Conservation (phyloP, 2,329 filamentous ascomycete genomes). For the Cladosporium sp. region DNA sequence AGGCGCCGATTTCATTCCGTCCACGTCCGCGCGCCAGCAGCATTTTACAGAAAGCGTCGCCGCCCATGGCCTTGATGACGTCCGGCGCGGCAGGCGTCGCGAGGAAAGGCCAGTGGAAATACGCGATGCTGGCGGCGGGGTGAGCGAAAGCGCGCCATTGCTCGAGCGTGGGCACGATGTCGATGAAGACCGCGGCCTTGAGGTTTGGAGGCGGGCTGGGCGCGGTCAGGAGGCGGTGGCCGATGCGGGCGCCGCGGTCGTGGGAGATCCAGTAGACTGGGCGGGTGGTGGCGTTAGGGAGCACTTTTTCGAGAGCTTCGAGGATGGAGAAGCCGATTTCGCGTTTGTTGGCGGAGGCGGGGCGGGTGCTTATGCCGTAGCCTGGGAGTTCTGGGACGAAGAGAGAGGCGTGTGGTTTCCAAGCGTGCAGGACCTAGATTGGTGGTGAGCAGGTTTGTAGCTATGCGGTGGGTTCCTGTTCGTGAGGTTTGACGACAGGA, state of each 20-base stretch:
- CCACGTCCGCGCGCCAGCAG: slow-evolving; percentile 38
- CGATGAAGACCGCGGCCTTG: slow-evolving; percentile 46
- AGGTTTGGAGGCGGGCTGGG: slow-evolving; percentile 40
- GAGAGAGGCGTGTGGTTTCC: slow-evolving; percentile 45
- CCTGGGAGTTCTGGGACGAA: slow-evolving; percentile 53
- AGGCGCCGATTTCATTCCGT: slow-evolving; percentile 34
- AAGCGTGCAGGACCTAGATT: slow-evolving; percentile 38
- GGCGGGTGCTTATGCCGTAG: slow-evolving; percentile 48
- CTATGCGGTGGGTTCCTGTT: background rate
- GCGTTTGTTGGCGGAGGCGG: slow-evolving; percentile 43
- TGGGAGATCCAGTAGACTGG: slow-evolving; percentile 52
- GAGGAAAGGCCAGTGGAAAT: slow-evolving; percentile 57
- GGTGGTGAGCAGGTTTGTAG: slow-evolving; percentile 7
- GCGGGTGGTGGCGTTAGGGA: slow-evolving; percentile 33
- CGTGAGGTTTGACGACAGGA: background rate
- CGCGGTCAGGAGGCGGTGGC: slow-evolving; percentile 53
- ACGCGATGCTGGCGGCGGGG: slow-evolving; percentile 41
- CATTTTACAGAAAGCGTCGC: slow-evolving; percentile 42
- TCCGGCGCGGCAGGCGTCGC: slow-evolving; percentile 49
- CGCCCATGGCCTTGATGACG: slow-evolving; percentile 49
- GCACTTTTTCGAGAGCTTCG: slow-evolving; percentile 40
- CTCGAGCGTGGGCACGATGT: slow-evolving; percentile 53
- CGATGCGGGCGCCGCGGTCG: slow-evolving; percentile 54
- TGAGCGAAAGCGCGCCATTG: slow-evolving; percentile 49
- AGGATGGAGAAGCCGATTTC: slow-evolving; percentile 48